Evolutionary conservation across 768 basidiomycete genomes (phyloP), one percentile per base, ranked within the genome.

Genomic region (Naganishia vishniacii): DNA sequence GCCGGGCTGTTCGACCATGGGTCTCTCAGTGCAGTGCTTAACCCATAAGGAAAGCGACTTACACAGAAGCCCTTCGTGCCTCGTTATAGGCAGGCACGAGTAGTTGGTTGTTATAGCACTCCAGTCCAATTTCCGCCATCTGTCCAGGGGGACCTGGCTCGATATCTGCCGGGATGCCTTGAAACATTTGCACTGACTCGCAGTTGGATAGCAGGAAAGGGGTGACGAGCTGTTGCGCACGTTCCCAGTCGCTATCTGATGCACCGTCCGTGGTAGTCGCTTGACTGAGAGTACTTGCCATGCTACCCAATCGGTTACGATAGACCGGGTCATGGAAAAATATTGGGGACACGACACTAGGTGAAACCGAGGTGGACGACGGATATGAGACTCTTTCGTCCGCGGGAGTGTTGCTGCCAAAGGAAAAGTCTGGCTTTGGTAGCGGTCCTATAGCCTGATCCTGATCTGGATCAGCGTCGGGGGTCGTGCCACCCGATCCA

Each of bases 341-440:
- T 31, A 5, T 37, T 34, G n/a, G 53, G 34, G 32, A 56, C 32
- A 15, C 37, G 6, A n/a, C 37, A 41, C 13, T 23, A 12, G 53
- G 37, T 8, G 53, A 23, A 12, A 37, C 37, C 11, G 37, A 40
- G 7, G 13, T 6, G 7, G 53, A 37, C 9, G 32, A 23, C 23
- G 53, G 37, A 8, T 20, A 37, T 32, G 53, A 56, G 9, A 18
- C 53, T 34, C 32, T 25, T 40, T 26, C 9, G 3, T 8, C 23
- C 18, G 15, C 34, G 2, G 4, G 4, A 25, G 20, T n/a, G 31
- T 23, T 34, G 6, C 40, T 4, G 2, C 75, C 75, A 62, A 76
- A 76, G 11, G 72, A 70, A 64, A 73, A 76, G 4, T 51, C 49
- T 4, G 75, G 75, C 44, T 72, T 72, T 16, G 75, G 75, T 28